Base-by-base conservation (phyloP, 2,329 filamentous ascomycete genomes). In the Neofusicoccum kwambonambiense region DNA sequence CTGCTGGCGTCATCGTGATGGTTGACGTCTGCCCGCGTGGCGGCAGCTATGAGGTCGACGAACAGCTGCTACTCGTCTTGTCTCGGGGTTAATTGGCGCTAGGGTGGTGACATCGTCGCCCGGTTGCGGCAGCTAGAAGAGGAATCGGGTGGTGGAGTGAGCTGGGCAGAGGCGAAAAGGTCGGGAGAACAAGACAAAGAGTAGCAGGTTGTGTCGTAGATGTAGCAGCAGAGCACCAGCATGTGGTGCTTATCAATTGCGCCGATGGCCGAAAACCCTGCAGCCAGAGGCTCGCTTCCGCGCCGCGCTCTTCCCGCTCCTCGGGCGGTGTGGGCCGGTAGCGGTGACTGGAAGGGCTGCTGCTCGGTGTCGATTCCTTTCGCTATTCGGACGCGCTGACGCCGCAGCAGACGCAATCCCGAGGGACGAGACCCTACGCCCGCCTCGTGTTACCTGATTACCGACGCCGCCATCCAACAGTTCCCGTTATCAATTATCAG, bases 171-270 rank as follows among this genome's bases (percentile, higher is more conserved):
- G 15, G 34, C 8, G 34, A 39, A 13, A 39, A 12, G 34, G n/a
- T 15, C 5, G n/a, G 2, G 15, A 54, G 13, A 31, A 39, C 13
- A 35, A 50, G 19, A 35, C 27, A 34, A 34, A 51, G 49, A 50
- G n/a, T 19, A 13, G 27, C 19, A 50, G 47, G 19, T 49, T 7
- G 19, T 2, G 47, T 50, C 17, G 39, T 19, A 42, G 54, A 27
- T 27, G 19, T 12, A 45, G 54, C 42, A 58, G 54, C 39, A 58
- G 5, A 56, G 37, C 52, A 39, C 17, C 17, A 12, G 37, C 27
- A 45, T 57, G 56, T 47, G 17, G 13, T 31, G 56, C 56, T 60
- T 60, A 60, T 60, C 56, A 60, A 47, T 60, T 31, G 15, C 56
- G 41, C 56, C 56, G 42, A 37, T 34, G 17, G 15, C 50, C 31